Percentiles rank a stretch among this genome's conserved stretches.
These are phyloP conservation scores for Chlorella sorokiniana DNA, from an alignment of 139 green algal species.

Conservation along the genomic window DNA sequence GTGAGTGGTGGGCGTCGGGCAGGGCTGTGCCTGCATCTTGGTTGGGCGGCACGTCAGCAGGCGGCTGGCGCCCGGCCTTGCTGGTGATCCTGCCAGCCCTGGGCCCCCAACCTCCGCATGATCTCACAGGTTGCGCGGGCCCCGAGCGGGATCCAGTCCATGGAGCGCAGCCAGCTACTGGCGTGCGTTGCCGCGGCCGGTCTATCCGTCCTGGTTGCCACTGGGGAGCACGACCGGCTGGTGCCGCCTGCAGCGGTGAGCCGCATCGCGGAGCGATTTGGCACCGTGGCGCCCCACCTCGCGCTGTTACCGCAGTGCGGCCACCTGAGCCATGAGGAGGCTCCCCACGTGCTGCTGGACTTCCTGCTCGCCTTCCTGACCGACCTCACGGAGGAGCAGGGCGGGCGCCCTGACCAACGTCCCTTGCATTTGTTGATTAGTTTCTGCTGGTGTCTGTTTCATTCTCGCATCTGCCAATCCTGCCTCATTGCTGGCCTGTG, in stretches of 20 bases:
- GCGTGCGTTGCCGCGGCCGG: background rate
- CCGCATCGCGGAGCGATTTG: constrained; percentile 41
- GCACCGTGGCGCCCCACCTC: constrained; percentile 12
- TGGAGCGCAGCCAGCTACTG: constrained; percentile 23
- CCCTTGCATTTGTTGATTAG: too few species aligned
- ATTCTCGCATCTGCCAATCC: too few species aligned
- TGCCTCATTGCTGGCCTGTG: too few species aligned
- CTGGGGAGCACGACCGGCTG: constrained; percentile 63
- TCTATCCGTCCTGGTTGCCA: constrained; percentile 1
- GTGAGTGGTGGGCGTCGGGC: constrained; percentile 3
- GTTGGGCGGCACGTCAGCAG: background rate
- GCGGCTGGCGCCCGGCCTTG: background rate
- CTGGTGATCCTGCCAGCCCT: background rate
- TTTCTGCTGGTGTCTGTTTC: too few species aligned
- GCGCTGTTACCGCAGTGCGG: constrained; percentile 69
- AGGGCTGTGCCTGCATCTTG: background rate
- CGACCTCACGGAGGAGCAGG: too few species aligned
- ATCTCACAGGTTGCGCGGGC: constrained; percentile 21
- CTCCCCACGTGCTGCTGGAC: constrained; percentile 11
- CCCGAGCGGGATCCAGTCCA: background rate
- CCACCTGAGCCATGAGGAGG: constrained; percentile 70
- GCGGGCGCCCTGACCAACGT: too few species aligned
- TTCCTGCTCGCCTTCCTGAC: too few species aligned
- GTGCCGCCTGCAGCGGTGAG: constrained; percentile 42
- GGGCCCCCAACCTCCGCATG: background rate